Evolutionary conservation across 2,329 filamentous ascomycete genomes (phyloP), one percentile per base, ranked within the genome.

Genomic region (Colletotrichum truncatum): DNA sequence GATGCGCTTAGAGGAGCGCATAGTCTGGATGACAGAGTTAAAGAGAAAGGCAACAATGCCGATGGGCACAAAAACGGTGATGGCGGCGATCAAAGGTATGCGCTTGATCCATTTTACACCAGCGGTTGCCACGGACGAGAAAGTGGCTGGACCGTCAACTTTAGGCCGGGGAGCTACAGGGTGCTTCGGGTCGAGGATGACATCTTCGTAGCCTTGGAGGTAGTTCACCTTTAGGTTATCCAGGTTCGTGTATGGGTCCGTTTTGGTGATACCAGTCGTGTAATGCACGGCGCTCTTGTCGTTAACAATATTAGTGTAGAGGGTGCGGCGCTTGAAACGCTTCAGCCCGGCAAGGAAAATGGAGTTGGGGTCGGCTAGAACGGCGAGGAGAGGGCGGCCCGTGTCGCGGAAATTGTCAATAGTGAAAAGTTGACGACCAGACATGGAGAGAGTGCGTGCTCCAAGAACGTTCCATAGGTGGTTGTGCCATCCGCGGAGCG

Each of bases 271-370:
- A 18, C 84, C 85, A 0, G 93, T 93, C 0, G 95, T 98, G 75
- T 95, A 97, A 78, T 92, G 93, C 1, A 91, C 88, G 4, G 93
- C 93, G 45, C 88, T 93, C 58, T 89, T 85, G 79, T 98, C 95
- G 76, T 98, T 97, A 73, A 92, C 81, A 48, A 97, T 89, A 74
- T 98, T 98, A 41, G 91, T 85, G 76, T 98, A 98, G 1, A 97
- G 81, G 4, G 88, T 91, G 64, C 89, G 90, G 58, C 92, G 85
- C 75, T 89, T 87, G 80, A 98, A 98, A 70, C 83, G 86, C 66
- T 87, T 85, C 46, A 98, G 83, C 0, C 90, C 94, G 30, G 87
- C 87, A 71, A 97, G 91, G 79, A 98, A 98, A 70, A 97, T 92
- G 67, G 92, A 94, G 52, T 91, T 86, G 0, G 91, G 89, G 69